Conservation (phyloP, 2,329 filamentous ascomycete species). For the Trichoderma sp. region DNA sequence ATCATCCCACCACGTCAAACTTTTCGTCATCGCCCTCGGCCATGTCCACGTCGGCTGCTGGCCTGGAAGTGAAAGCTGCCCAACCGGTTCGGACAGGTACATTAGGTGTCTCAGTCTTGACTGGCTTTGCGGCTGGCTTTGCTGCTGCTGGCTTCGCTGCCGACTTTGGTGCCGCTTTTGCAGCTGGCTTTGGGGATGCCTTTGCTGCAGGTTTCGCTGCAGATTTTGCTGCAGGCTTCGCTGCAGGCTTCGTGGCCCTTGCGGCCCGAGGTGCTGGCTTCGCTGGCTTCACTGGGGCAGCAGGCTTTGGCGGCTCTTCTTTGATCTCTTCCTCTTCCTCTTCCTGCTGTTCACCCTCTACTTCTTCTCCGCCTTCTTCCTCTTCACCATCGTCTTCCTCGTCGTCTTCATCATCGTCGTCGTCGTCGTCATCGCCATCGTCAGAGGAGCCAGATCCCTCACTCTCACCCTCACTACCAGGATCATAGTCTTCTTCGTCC, state of each 20-base stretch:
- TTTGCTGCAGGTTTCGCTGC: not conserved
- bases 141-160: not conserved
- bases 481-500: constrained; percentile 67
- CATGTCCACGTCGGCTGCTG: constrained; percentile 33
- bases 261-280: constrained; percentile 10
- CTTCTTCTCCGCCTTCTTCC: constrained; percentile 37
- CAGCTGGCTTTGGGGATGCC: not conserved
- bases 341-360: constrained; percentile 31
- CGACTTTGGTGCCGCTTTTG: not conserved
- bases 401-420: constrained; percentile 37
- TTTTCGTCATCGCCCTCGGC: constrained; percentile 34
- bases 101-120: constrained; percentile 21
- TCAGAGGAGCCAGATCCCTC: constrained; percentile 55
- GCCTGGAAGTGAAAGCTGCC: constrained; percentile 33
- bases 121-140: not conserved
- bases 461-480: constrained; percentile 60
- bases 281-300: constrained; percentile 9
- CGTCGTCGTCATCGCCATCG: constrained; percentile 44
- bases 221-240: not conserved
- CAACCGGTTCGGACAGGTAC: constrained; percentile 34
- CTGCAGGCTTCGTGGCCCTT: not conserved
- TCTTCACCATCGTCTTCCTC: constrained; percentile 38
- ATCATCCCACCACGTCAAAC: constrained; percentile 36
- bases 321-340: constrained; percentile 28
- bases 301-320: constrained; percentile 23